Evolutionary conservation across 2,329 filamentous ascomycete genomes (phyloP), one percentile per base, ranked within the genome.

Genomic region (Graphiopsis chlorocephala): DNA sequence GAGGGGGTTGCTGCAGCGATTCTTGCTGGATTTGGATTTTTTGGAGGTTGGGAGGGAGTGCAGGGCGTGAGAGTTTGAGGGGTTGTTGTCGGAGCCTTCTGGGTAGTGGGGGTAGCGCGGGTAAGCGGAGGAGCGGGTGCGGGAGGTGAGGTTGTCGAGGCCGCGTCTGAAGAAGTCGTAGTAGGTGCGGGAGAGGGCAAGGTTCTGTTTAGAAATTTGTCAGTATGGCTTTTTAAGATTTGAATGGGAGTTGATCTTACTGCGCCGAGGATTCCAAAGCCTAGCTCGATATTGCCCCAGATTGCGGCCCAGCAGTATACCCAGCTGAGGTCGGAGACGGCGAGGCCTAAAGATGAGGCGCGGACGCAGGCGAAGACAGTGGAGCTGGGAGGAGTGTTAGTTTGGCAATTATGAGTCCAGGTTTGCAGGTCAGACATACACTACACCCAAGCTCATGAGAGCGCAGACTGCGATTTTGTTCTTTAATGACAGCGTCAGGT

Each of bases 211-310:
- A 6, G 25, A 11, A 20, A 25, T 4, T 6, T 48, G 28, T 64
- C 38, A 50, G 53, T 15, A 23, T 23, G n/a, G n/a, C n/a, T n/a
- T n/a, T n/a, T n/a, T n/a, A n/a, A n/a, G n/a, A n/a, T n/a, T n/a
- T n/a, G 14, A 25, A 12, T 20, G 7, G 14, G 33, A 14, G 17
- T 2, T 20, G 26, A 11, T 53, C 62, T 31, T 59, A 64, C 62
- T 12, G 71, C 71, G 7, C 70, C 71, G 35, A 72, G 71, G 26
- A 73, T 73, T 14, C 71, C 71, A 12, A 73, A 68, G 55, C 70
- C 68, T 6, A 73, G 63, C 55, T 73, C 71, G 31, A 69, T 68
- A 35, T 70, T 72, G 25, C 70, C 67, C 71, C 71, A 73, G 31
- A 73, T 72, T 10, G 71, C 71, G 6, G 71, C 71, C 29, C 71